These are phyloP conservation scores for Fusarium proliferatum DNA, from an alignment of 2,329 filamentous ascomycete species.

Conservation along the genomic window DNA sequence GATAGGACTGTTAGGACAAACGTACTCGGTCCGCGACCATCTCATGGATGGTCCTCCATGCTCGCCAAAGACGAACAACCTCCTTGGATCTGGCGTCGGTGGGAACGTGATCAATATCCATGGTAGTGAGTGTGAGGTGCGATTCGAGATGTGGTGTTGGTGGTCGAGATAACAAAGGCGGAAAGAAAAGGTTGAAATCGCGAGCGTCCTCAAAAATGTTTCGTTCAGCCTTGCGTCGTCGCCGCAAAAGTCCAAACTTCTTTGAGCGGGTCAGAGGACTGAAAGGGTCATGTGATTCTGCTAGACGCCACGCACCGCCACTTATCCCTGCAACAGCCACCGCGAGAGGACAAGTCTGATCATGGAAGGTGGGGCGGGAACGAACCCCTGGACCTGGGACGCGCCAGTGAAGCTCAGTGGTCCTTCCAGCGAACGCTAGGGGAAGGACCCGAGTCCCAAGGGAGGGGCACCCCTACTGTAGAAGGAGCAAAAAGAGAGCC, in stretches of 20 bases:
- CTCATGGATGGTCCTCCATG: slow-evolving; percentile 92
- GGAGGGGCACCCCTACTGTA: slow-evolving; percentile 16
- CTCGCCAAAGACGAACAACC: slow-evolving; percentile 84
- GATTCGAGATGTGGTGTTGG: slow-evolving; percentile 12
- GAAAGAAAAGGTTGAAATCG: slow-evolving; percentile 15
- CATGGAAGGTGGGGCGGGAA: slow-evolving; percentile 23
- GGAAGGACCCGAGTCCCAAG: slow-evolving; percentile 37
- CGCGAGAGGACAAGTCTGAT: background rate
- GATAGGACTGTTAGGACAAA: slow-evolving; percentile 16
- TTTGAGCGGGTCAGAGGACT: slow-evolving; percentile 32
- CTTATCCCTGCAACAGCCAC: slow-evolving; percentile 3
- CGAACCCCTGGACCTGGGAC: slow-evolving; percentile 16
- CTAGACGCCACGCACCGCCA: slow-evolving; percentile 2
- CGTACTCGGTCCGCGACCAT: slow-evolving; percentile 90
- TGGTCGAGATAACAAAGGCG: slow-evolving; percentile 9
- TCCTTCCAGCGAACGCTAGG: slow-evolving; percentile 33
- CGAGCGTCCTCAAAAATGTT: slow-evolving; percentile 43
- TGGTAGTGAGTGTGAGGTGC: slow-evolving; percentile 25
- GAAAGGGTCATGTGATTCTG: slow-evolving; percentile 38
- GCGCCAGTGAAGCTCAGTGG: slow-evolving; percentile 8
- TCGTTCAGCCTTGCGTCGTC: slow-evolving; percentile 45
- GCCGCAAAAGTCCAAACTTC: slow-evolving; percentile 39
- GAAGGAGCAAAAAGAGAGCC: slow-evolving; percentile 14
- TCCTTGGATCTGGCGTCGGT: slow-evolving; percentile 64
- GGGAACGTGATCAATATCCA: slow-evolving; percentile 57